Evolutionary conservation across 148 eudicot genomes (phyloP).

Genomic region (Rhododendron molle): DNA sequence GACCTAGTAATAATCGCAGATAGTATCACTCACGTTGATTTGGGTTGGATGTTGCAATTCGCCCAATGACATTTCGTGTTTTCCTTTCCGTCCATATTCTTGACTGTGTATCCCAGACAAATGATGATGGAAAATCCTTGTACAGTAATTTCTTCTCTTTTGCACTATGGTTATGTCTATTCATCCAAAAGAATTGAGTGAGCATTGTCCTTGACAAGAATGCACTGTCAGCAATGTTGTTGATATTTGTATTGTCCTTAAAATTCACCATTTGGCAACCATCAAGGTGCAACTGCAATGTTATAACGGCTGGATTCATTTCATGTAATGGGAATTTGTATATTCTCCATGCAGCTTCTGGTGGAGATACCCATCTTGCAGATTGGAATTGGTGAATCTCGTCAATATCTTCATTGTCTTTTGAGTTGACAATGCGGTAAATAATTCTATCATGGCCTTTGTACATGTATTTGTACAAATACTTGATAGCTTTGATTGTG

Average conservation of each 20-base stretch:
- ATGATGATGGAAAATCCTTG: neutral
- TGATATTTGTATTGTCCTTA: no score
- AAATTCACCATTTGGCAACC: no score
- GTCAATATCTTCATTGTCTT: neutral
- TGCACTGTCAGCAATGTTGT: no score
- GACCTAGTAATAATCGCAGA: no score
- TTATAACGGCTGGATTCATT: no score
- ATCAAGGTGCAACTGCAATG: no score
- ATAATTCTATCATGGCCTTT: neutral
- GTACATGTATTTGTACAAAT: neutral
- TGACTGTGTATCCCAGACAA: neutral
- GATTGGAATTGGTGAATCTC: neutral
- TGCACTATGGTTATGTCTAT: neutral
- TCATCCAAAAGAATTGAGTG: no score
- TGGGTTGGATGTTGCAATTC: neutral
- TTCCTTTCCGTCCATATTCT: neutral
- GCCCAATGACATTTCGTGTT: neutral
- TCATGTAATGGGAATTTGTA: neutral
- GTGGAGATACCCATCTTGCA: neutral
- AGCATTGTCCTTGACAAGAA: no score
- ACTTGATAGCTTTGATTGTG: neutral
- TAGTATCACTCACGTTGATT: no score
- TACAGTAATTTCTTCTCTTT: no score
- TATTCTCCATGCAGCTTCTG: neutral
- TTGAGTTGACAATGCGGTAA: neutral